Percentiles rank a stretch among this genome's conserved stretches.
Conservation (phyloP, 208 protist genomes). For the Porcisia hertigi region DNA sequence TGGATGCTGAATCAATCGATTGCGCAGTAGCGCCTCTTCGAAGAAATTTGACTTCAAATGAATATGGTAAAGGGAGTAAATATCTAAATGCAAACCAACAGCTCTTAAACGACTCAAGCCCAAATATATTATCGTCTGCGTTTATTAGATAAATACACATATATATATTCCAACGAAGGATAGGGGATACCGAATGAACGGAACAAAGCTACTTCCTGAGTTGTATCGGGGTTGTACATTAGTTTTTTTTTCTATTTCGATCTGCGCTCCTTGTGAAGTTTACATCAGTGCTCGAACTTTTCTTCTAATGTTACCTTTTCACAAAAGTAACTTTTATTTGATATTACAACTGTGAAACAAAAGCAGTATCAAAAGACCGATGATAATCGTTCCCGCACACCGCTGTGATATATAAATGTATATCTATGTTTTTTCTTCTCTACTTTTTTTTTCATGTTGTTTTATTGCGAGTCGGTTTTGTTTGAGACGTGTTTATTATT, state of each 20-base stretch:
- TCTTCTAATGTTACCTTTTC: neutral
- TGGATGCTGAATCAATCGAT: conserved; percentile 47
- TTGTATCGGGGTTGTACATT: neutral
- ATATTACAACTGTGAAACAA: neutral
- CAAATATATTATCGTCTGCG: neutral
- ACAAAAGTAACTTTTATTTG: neutral
- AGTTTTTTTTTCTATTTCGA: neutral
- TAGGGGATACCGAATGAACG: neutral
- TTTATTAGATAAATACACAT: neutral
- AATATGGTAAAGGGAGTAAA: neutral
- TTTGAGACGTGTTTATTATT: neutral
- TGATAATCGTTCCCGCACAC: neutral
- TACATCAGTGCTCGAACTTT: neutral
- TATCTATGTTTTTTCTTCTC: neutral
- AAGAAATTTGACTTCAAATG: neutral
- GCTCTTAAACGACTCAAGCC: neutral
- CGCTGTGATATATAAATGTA: neutral
- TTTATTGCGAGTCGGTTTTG: neutral
- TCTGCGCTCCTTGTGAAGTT: neutral
- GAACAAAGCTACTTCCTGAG: neutral
- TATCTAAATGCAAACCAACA: neutral
- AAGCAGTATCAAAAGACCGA: neutral
- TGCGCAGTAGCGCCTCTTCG: conserved; percentile 32
- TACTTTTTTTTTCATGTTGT: neutral
- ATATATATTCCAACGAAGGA: neutral